Percentiles rank a stretch among this genome's conserved stretches.
Conservation (phyloP, 495 filamentous ascomycete species). For the Penicillium ochrochloron region DNA sequence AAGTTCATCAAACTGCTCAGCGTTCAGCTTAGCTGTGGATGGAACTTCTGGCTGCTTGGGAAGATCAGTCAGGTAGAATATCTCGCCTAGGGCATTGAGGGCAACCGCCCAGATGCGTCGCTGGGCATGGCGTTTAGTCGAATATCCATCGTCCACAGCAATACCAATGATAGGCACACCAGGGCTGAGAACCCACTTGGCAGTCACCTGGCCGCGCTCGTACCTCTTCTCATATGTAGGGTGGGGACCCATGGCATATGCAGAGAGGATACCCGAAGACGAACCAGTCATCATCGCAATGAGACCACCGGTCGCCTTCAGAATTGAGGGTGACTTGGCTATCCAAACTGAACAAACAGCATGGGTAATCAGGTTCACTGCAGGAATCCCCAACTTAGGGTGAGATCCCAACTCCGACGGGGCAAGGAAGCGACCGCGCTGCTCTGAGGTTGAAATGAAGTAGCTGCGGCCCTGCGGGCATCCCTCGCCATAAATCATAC, state of each 20-base stretch:
- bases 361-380: slow-evolving; percentile 61
- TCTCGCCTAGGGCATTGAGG: slow-evolving; percentile 89
- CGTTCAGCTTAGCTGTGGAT: slow-evolving; percentile 34
- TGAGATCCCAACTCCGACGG: slow-evolving; percentile 53
- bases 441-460: slow-evolving; percentile 74
- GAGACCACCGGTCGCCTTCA: slow-evolving; percentile 73
- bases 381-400: slow-evolving; percentile 70
- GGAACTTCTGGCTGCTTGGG: slow-evolving; percentile 51
- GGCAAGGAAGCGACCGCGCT: slow-evolving; percentile 74
- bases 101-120: slow-evolving; percentile 83
- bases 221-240: slow-evolving; percentile 68
- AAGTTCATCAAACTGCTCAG: slow-evolving; percentile 58
- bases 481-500: slow-evolving; percentile 83
- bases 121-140: slow-evolving; percentile 64
- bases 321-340: slow-evolving; percentile 75
- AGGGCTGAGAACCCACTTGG: slow-evolving; percentile 86
- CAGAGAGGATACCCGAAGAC: slow-evolving; percentile 81
- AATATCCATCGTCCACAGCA: slow-evolving; percentile 81
- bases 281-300: slow-evolving; percentile 85
- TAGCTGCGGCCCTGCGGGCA: slow-evolving; percentile 78
- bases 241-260: slow-evolving; percentile 75
- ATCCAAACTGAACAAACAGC: slow-evolving; percentile 86
- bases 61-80: slow-evolving; percentile 78
- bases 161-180: slow-evolving; percentile 91
- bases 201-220: slow-evolving; percentile 75